Percentiles rank a stretch among this genome's conserved stretches.
These are phyloP conservation scores for Scheffersomyces quercinus DNA, from an alignment of 1,139 yeast species.

Conservation along the genomic window DNA sequence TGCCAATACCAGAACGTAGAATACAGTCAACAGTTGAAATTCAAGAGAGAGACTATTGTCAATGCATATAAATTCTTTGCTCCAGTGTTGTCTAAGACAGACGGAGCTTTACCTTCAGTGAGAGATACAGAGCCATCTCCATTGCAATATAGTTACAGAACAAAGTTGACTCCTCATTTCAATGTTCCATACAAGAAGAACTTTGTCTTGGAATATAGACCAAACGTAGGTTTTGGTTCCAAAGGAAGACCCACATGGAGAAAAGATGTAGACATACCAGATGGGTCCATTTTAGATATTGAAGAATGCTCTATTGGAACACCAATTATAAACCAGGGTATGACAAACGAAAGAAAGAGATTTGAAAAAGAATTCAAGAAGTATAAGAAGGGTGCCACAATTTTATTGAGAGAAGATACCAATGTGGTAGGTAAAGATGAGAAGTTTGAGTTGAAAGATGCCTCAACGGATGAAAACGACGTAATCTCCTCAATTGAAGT, in stretches of 20 bases:
- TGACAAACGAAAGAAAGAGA: constrained; percentile 65
- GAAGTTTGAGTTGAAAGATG: constrained; percentile 30
- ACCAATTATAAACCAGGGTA: constrained; percentile 67
- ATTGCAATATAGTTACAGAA: constrained; percentile 71
- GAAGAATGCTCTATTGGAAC: constrained; percentile 95
- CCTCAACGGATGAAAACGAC: constrained; percentile 42
- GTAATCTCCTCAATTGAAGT: constrained; percentile 26
- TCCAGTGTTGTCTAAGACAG: constrained; percentile 33
- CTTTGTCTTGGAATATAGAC: constrained; percentile 42
- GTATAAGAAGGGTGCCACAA: constrained; percentile 84
- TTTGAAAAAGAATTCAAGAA: constrained; percentile 50
- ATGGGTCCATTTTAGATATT: constrained; percentile 67
- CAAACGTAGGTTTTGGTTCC: constrained; percentile 87
- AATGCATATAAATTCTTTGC: constrained; percentile 87
- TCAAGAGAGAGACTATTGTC: constrained; percentile 71
- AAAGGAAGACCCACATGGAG: constrained; percentile 78
- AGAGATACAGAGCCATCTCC: constrained; percentile 80
- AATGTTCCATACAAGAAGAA: constrained; percentile 66
- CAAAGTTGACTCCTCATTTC: constrained; percentile 95
- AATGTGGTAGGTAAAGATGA: constrained; percentile 24
- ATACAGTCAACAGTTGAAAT: constrained; percentile 68
- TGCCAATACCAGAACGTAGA: constrained; percentile 87
- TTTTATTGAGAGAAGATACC: constrained; percentile 79
- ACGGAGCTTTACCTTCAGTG: constrained; percentile 54
- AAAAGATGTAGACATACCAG: constrained; percentile 49